phyloP scores from a whole-genome alignment of 2,329 filamentous ascomycete genomes.

The Cyphellophora attinorum region DNA sequence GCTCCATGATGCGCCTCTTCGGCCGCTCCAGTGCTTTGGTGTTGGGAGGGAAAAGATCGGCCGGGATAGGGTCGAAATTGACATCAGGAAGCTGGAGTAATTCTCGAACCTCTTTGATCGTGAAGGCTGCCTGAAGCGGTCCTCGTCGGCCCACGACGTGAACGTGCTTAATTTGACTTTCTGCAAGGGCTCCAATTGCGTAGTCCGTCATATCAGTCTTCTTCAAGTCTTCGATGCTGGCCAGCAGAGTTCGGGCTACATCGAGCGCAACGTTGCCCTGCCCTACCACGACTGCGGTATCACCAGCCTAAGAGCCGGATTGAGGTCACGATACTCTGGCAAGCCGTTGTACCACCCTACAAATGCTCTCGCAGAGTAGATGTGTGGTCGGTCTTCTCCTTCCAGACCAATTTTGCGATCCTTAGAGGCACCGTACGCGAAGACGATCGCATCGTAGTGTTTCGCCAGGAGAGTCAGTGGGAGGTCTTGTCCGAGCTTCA shows the following conservation, averaged over 20 bases:
- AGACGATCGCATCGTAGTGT: conserved; percentile 85
- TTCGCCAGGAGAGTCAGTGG: conserved; percentile 59
- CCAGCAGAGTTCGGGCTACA: conserved; percentile 77
- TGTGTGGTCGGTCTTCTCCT: conserved; percentile 59
- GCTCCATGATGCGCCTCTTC: conserved; percentile 66
- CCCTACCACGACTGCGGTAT: conserved; percentile 80
- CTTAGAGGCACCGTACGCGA: conserved; percentile 83
- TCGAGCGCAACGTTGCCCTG: conserved; percentile 96
- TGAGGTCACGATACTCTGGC: conserved; percentile 64
- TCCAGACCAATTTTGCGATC: conserved; percentile 71
- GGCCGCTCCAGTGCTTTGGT: conserved; percentile 64
- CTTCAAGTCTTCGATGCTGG: conserved; percentile 60
- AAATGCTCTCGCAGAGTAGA: conserved; percentile 78
- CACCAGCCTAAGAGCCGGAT: conserved; percentile 66
- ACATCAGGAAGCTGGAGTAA: conserved; percentile 67
- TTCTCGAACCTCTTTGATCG: conserved; percentile 88
- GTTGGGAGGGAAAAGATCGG: conserved; percentile 56
- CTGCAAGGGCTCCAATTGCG: conserved; percentile 63
- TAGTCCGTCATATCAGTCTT: conserved; percentile 84
- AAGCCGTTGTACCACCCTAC: conserved; percentile 98
- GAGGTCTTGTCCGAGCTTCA: conserved; percentile 63
- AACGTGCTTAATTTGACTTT: conserved; percentile 67
- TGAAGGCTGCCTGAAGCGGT: conserved; percentile 86
- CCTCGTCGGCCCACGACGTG: conserved; percentile 83
- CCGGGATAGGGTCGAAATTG: conserved; percentile 60